Conservation (phyloP, 1,284 basidiomycete species). For the Phellinidium pouzarii region DNA sequence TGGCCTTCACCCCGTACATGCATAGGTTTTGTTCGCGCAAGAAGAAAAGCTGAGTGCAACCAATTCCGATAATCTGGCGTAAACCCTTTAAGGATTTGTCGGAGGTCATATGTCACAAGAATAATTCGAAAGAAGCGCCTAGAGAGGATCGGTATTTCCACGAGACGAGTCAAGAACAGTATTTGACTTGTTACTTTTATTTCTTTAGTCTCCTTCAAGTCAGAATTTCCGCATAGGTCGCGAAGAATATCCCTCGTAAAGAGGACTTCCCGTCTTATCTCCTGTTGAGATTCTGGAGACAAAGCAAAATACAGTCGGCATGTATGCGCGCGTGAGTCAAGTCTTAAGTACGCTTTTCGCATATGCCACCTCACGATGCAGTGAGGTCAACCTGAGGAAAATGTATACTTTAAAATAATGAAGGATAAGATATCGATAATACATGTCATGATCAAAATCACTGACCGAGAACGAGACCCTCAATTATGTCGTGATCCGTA, state of each 20-base stretch:
- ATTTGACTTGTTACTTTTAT: not conserved
- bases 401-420: not conserved
- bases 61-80: constrained; percentile 4
- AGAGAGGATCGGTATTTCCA: constrained; percentile 1
- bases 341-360: not conserved
- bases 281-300: too few relatives aligned
- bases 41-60: not conserved
- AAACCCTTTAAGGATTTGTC: not conserved
- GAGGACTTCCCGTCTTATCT: too few relatives aligned
- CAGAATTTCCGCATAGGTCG: too few relatives aligned
- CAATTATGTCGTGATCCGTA: too few relatives aligned
- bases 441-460: too few relatives aligned
- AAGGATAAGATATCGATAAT: too few relatives aligned
- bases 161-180: not conserved
- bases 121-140: not conserved
- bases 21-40: not conserved
- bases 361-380: not conserved
- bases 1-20: not conserved
- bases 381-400: not conserved
- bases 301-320: too few relatives aligned
- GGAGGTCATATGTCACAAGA: constrained; percentile 5
- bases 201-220: too few relatives aligned
- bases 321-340: not conserved
- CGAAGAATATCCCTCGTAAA: too few relatives aligned
- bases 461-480: too few relatives aligned